These are phyloP conservation scores for Catunica adiposa DNA, from an alignment of 2,329 filamentous ascomycete species.

Conservation along the genomic window DNA sequence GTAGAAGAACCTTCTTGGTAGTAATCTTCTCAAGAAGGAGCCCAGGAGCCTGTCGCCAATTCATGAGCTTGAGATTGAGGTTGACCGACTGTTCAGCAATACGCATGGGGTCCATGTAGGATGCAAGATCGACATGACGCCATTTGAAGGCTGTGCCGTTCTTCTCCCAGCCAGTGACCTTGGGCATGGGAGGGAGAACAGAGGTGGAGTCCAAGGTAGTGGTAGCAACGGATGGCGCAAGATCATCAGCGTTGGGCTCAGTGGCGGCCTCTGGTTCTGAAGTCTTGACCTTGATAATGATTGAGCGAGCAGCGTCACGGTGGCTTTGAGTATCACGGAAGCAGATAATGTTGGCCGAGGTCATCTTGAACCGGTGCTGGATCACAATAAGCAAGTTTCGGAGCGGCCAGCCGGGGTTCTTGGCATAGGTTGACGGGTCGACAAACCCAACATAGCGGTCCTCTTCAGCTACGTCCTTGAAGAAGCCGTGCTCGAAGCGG, in stretches of 20 bases:
- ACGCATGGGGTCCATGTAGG: conserved; percentile 80
- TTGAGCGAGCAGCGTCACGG: conserved; percentile 65
- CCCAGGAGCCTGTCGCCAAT: conserved; percentile 86
- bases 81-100: conserved; percentile 90
- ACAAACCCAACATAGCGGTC: conserved; percentile 77
- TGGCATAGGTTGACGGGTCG: conserved; percentile 78
- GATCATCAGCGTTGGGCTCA: conserved; percentile 19
- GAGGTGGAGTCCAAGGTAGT: no score
- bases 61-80: conserved; percentile 94
- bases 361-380: conserved; percentile 61
- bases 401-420: conserved; percentile 82
- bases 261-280: background rate
- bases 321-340: conserved; percentile 70
- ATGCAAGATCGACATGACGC: conserved; percentile 65
- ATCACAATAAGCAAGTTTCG: conserved; percentile 77
- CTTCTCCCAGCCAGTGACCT: conserved; percentile 86
- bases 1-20: conserved; percentile 70
- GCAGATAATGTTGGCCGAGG: conserved; percentile 67
- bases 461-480: conserved; percentile 50
- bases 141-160: conserved; percentile 56
- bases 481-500: conserved; percentile 75
- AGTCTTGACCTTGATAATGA: conserved; percentile 49
- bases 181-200: conserved; percentile 42
- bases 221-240: conserved; percentile 17
- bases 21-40: conserved; percentile 82